Percentiles rank a stretch among this genome's conserved stretches.
phyloP scores from a whole-genome alignment of 2,329 filamentous ascomycete genomes.

The Neonectria coccinea region DNA sequence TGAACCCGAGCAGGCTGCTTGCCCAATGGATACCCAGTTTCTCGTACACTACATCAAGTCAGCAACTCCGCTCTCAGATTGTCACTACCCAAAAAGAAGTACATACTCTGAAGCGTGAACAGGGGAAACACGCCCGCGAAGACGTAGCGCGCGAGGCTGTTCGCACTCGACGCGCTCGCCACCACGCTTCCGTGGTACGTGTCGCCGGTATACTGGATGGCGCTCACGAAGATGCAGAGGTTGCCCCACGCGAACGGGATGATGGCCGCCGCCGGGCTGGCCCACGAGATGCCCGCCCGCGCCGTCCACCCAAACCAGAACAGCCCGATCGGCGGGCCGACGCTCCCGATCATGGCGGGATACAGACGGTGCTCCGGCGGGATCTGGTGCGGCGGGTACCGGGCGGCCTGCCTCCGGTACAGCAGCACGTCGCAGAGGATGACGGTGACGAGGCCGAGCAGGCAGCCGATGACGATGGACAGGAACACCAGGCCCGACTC shows the following conservation, averaged over 20 bases:
- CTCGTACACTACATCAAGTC: slow-evolving; percentile 53
- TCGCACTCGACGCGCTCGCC: slow-evolving; percentile 70
- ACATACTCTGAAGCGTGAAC: slow-evolving; percentile 66
- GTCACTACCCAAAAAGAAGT: no score
- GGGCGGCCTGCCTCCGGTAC: slow-evolving; percentile 53
- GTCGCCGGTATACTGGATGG: slow-evolving; percentile 66
- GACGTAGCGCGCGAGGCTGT: slow-evolving; percentile 66
- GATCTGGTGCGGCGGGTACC: slow-evolving; percentile 50
- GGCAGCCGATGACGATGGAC: slow-evolving; percentile 58
- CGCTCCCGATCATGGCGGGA: slow-evolving; percentile 67
- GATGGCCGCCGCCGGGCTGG: slow-evolving; percentile 62
- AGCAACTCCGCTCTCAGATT: slow-evolving; percentile 15
- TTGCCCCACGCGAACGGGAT: slow-evolving; percentile 71
- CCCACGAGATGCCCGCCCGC: slow-evolving; percentile 59
- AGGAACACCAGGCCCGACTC: slow-evolving; percentile 60
- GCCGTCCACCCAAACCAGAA: slow-evolving; percentile 73
- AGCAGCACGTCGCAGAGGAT: slow-evolving; percentile 55
- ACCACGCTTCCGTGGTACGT: slow-evolving; percentile 66
- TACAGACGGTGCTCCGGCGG: slow-evolving; percentile 70
- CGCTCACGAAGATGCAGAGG: slow-evolving; percentile 67
- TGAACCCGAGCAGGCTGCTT: slow-evolving; percentile 59
- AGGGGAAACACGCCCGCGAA: slow-evolving; percentile 70
- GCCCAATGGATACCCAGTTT: slow-evolving; percentile 60
- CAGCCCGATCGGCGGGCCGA: slow-evolving; percentile 64
- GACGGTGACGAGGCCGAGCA: slow-evolving; percentile 57